These are phyloP conservation scores for Chaetomium sp. DNA, from an alignment of 2,329 filamentous ascomycete species.

Conservation along the genomic window DNA sequence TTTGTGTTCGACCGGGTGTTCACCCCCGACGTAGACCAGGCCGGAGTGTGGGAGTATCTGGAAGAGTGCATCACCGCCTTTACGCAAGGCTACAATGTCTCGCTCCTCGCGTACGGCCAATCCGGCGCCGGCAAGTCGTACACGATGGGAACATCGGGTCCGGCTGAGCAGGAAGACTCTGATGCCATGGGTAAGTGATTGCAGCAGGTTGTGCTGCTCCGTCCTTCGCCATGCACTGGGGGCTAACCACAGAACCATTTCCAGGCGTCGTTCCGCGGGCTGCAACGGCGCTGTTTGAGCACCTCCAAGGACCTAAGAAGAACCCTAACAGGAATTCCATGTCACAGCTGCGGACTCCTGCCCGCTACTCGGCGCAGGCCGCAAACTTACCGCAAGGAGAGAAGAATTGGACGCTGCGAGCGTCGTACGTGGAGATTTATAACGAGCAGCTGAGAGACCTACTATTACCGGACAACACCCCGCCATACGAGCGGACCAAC, in stretches of 20 bases:
- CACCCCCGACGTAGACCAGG: slow-evolving; percentile 71
- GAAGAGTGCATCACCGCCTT: slow-evolving; percentile 86
- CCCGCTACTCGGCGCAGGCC: slow-evolving; percentile 62
- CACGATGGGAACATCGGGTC: slow-evolving; percentile 95
- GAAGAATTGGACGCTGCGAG: slow-evolving; percentile 84
- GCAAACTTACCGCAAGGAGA: slow-evolving; percentile 43
- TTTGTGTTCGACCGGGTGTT: slow-evolving; percentile 98
- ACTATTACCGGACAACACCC: slow-evolving; percentile 68
- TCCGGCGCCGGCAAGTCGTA: slow-evolving; percentile 97
- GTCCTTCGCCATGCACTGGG: background rate
- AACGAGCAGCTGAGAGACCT: slow-evolving; percentile 94
- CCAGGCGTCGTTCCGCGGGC: slow-evolving; percentile 92
- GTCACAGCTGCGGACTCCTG: slow-evolving; percentile 73
- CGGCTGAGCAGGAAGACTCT: slow-evolving; percentile 63
- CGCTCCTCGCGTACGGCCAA: slow-evolving; percentile 91
- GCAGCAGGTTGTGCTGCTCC: background rate
- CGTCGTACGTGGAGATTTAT: slow-evolving; percentile 96
- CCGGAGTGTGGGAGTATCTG: slow-evolving; percentile 91
- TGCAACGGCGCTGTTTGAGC: slow-evolving; percentile 79
- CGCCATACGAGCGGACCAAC: slow-evolving; percentile 60
- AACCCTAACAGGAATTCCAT: slow-evolving; percentile 55
- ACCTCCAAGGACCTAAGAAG: slow-evolving; percentile 56
- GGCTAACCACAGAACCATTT: background rate
- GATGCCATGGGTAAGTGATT: slow-evolving; percentile 67
- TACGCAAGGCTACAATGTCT: slow-evolving; percentile 96